Evolutionary conservation across 768 basidiomycete species (phyloP).

Genomic region (Agrocybe praecox): DNA sequence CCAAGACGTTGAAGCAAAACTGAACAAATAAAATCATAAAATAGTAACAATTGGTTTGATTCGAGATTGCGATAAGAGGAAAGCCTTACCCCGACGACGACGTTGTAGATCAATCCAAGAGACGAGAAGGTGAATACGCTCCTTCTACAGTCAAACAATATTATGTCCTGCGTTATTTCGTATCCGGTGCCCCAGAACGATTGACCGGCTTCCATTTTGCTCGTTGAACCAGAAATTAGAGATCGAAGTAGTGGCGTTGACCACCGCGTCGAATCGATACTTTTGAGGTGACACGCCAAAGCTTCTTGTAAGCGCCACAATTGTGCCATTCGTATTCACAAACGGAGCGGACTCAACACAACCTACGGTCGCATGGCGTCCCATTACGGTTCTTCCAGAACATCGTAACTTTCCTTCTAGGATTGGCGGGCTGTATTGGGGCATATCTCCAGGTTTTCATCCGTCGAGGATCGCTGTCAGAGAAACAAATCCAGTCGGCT

Average conservation of each 20-base stretch:
- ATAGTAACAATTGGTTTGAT: too few species aligned
- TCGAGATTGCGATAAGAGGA: too few species aligned
- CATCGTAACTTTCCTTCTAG: constrained; percentile 1
- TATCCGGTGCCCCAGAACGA: constrained; percentile 1
- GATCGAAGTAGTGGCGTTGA: constrained; percentile 31
- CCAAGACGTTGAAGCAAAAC: too few species aligned
- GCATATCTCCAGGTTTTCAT: too few species aligned
- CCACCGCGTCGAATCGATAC: constrained; percentile 34
- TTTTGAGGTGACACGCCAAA: constrained; percentile 25
- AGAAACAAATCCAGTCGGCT: constrained; percentile 1
- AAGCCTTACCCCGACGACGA: not conserved
- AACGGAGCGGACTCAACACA: constrained; percentile 6
- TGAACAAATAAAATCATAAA: too few species aligned
- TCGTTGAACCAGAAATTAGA: constrained; percentile 42
- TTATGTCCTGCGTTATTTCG: not conserved
- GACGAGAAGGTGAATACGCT: not conserved
- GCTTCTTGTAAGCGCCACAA: not conserved
- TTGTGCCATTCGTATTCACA: not conserved
- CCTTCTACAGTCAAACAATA: constrained; percentile 3
- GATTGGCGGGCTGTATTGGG: too few species aligned
- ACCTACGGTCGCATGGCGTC: not conserved
- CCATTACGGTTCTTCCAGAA: not conserved
- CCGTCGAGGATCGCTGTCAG: not conserved
- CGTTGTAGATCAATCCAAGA: not conserved
- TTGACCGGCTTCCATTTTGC: not conserved